These are phyloP conservation scores for Talaromyces sp. DNA, from an alignment of 2,329 filamentous ascomycete species.

Conservation along the genomic window DNA sequence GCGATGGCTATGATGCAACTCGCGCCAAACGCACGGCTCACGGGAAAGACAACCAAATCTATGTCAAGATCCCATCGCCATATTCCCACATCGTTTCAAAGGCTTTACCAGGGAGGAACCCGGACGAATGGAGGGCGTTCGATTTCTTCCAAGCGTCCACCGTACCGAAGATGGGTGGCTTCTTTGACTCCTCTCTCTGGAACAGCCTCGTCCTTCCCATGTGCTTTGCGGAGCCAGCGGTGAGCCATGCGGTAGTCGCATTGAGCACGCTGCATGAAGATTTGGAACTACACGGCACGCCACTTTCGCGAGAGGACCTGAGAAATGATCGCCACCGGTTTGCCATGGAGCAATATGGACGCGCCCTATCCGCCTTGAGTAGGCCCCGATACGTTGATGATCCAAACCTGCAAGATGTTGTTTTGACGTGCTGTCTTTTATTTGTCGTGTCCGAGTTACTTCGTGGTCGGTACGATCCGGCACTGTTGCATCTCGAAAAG, in stretches of 20 bases:
- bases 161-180: conserved; percentile 12
- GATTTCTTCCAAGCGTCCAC: conserved; percentile 17
- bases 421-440: conserved; percentile 21
- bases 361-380: conserved; percentile 16
- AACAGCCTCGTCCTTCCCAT: conserved; percentile 18
- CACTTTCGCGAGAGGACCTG: conserved; percentile 7
- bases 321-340: conserved; percentile 16
- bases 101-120: conserved; percentile 4
- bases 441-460: conserved; percentile 22
- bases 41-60: background rate
- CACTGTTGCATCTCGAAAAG: conserved; percentile 18
- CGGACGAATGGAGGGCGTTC: conserved; percentile 17
- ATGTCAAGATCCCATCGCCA: background rate
- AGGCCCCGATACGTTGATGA: conserved; percentile 13
- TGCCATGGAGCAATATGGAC: conserved; percentile 19
- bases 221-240: conserved; percentile 16
- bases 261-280: conserved; percentile 18
- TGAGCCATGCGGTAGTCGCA: conserved; percentile 21
- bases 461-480: conserved; percentile 17
- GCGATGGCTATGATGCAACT: conserved; percentile 15
- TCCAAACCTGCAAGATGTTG: conserved; percentile 13
- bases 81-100: background rate
- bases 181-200: conserved; percentile 15
- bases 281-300: conserved; percentile 11
- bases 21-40: conserved; percentile 6